phyloP scores from a whole-genome alignment of 805 yeast genomes.

The Saturnispora zaruensis region DNA sequence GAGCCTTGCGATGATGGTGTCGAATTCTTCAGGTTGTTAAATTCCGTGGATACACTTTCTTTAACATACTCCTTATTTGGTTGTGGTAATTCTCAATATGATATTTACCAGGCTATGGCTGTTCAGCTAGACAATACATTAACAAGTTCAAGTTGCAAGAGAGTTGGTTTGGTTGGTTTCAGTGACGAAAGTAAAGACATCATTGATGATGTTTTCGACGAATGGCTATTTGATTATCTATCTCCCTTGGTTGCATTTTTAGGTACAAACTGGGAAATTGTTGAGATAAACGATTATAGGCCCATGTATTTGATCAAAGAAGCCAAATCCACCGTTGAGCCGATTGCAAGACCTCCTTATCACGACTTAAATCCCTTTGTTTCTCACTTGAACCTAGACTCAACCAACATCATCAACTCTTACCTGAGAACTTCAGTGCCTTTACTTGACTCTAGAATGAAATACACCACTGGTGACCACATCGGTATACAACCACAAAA shows the following conservation, averaged over 20 bases:
- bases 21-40: slow-evolving; percentile 47
- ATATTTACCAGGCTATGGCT: slow-evolving; percentile 74
- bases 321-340: slow-evolving; percentile 2
- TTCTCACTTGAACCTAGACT: slow-evolving; percentile 40
- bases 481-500: slow-evolving; percentile 87
- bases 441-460: slow-evolving; percentile 56
- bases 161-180: slow-evolving; percentile 62
- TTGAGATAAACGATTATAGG: slow-evolving; percentile 35
- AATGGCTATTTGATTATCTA: slow-evolving; percentile 83
- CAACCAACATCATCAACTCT: slow-evolving; percentile 54
- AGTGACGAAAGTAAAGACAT: slow-evolving; percentile 92
- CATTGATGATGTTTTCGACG: slow-evolving; percentile 80
- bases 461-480: slow-evolving; percentile 90
- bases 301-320: slow-evolving; percentile 46
- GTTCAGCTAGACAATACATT: slow-evolving; percentile 43
- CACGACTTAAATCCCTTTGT: slow-evolving; percentile 47
- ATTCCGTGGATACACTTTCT: slow-evolving; percentile 24
- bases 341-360: slow-evolving; percentile 18
- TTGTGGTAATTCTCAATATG: slow-evolving; percentile 87
- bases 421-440: slow-evolving; percentile 63
- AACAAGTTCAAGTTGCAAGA: slow-evolving; percentile 51
- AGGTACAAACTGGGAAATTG: neutral
- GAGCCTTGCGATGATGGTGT: slow-evolving; percentile 90
- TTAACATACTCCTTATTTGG: slow-evolving; percentile 65
- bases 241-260: slow-evolving; percentile 25